Evolutionary conservation across 331 rosid species (phyloP), one percentile per base, ranked within the genome.

Genomic region (Stylosanthes scabra): DNA sequence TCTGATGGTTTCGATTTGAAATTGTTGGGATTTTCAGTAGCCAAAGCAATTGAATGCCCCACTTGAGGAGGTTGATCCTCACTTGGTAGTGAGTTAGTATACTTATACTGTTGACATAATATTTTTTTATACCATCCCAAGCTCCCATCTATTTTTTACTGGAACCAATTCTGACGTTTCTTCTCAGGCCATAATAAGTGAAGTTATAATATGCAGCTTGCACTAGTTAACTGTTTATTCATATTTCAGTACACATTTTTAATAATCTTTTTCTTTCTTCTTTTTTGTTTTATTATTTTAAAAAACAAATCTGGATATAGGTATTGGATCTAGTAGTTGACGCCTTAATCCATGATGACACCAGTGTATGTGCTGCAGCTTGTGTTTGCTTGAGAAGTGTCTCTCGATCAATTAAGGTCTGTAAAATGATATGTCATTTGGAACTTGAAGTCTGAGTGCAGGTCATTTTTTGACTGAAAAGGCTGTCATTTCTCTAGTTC

Each of bases 401-500:
- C 7, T 41, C 45, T 41, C 7, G 7, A 8, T 41, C 45, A 41
- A 41, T 41, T 5, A 8, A 41, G 45, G 45, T 4, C 34, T 29
- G 34, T 29, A 29, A 29, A 8, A n/a, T 41, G 45, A 6, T 1
- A 4, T 8, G 2, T 4, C 45, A 41, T 41, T 6, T 41, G 7
- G 45, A 1, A 41, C 45, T 41, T 41, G 9, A 41, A 6, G 45
- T 41, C 45, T 41, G 45, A 6, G 50, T 45, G 50, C 11, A 7
- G 50, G 13, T 9, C 63, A 39, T 75, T 92, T 92, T 76, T 83
- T 88, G 93, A 82, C 86, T 40, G 93, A 92, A 76, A 81, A 55
- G 62, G 81, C 84, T 61, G 83, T 89, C 60, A 52, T 80, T 78
- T 93, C 92, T 69, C 80, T 92, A 82, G 84, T 92, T 82, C 87